Evolutionary conservation across 352 stramenopile genomes (phyloP), one percentile per base, ranked within the genome.

Genomic region (Halophytophthora polymorphica): DNA sequence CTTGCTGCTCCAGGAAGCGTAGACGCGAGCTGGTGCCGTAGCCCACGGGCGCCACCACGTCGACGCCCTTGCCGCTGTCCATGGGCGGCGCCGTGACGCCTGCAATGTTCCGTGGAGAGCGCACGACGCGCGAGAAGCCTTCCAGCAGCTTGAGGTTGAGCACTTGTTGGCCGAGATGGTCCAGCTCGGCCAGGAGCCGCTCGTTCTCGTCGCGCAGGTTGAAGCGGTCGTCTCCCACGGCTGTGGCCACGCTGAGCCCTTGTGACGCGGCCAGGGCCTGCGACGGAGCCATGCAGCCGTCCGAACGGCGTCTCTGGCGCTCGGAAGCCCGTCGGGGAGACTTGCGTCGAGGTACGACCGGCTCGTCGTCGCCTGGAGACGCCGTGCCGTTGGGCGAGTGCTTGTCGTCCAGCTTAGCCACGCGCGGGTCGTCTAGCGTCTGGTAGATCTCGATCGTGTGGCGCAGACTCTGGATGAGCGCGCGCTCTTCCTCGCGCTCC

Each of bases 381-480:
- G n/a, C n/a, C n/a, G n/a, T n/a, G n/a, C n/a, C 42, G 13, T 22
- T 45, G 8, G 31, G n/a, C 7, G 53, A 34, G 19, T 37, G 34
- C 31, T 51, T 55, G 29, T 63, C 50, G 37, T 62, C 49, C 25
- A 56, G 31, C 34, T 71, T 68, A 2, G 23, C 35, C 13, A 56
- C n/a, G 18, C 22, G 71, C 12, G 75, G 75, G 23, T 86, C 71
- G 17, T 82, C 71, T 2, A 86, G 55, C 12, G 58, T 71, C 62
- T 89, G 75, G 36, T 89, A 89, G 12, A 76, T 67, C 36, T 76
- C 62, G 19, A 89, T 61, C 2, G 73, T 87, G 21, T 75, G 61
- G 17, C 69, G 72, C 8, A 89, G 57, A 34, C 77, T 89, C 50
- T 86, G 50, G 49, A 87, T 83, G 29, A 89, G 43, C 15, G 74